phyloP scores from a whole-genome alignment of 2,329 filamentous ascomycete genomes.

The Aspergillus sp. region DNA sequence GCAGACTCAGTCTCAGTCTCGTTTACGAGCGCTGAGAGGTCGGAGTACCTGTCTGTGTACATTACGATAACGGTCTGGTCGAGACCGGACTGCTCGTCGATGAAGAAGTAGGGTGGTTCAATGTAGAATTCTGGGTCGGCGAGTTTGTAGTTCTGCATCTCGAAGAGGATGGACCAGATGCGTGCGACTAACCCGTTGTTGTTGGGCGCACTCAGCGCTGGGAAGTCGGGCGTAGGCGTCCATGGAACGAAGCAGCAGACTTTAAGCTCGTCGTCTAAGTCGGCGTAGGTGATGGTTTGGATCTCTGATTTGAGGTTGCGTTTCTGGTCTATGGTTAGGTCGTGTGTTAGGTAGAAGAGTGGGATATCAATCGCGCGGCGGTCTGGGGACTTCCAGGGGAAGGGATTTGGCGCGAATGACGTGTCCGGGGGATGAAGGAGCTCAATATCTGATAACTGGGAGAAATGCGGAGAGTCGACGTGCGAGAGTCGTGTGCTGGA shows the following conservation, averaged over 20 bases:
- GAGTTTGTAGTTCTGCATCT: neutral
- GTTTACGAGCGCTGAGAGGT: neutral
- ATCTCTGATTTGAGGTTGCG: neutral
- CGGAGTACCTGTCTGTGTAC: neutral
- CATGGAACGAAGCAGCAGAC: neutral
- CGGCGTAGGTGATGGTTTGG: neutral
- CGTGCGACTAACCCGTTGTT: neutral
- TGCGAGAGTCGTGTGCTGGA: neutral
- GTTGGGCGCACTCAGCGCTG: neutral
- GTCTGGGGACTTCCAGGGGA: neutral
- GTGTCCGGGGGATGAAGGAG: neutral
- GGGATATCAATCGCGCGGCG: neutral
- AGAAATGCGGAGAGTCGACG: neutral
- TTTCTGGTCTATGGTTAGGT: neutral
- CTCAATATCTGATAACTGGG: neutral
- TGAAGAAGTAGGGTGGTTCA: neutral
- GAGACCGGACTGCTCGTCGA: neutral
- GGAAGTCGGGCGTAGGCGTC: neutral
- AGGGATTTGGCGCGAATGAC: neutral
- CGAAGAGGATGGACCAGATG: neutral
- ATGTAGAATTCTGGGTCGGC: neutral
- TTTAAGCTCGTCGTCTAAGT: neutral
- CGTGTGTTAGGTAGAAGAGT: neutral
- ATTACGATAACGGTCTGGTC: neutral
- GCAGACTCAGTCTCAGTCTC: neutral